Percentiles rank a stretch among this genome's conserved stretches.
Evolutionary conservation across 2,329 filamentous ascomycete genomes (phyloP).

Genomic region (Stylonectria norvegica): DNA sequence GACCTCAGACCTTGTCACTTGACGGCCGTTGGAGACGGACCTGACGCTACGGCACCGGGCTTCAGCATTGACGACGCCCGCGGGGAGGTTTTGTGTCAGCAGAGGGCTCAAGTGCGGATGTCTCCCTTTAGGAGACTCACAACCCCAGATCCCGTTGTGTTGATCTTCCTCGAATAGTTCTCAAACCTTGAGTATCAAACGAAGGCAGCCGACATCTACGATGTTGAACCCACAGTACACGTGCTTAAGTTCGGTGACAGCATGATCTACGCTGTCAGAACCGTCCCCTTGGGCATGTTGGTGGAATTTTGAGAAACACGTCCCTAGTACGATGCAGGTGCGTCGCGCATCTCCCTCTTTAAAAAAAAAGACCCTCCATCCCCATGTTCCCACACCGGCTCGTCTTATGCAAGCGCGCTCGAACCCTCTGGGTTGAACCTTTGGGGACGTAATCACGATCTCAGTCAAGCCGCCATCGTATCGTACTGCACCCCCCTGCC

Average conservation of each 20-base stretch:
- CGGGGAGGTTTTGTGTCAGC: background rate
- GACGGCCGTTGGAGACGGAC: background rate
- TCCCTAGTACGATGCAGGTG: no score
- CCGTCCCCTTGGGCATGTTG: constrained; percentile 4
- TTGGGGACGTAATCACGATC: no score
- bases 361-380: no score
- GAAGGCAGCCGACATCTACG: background rate
- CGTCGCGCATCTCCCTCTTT: no score
- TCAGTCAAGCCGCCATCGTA: constrained; percentile 1
- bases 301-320: constrained; percentile 4
- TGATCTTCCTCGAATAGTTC: background rate
- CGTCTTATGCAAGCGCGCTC: background rate
- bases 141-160: background rate
- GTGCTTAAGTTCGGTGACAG: constrained; percentile 4
- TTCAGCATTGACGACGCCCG: background rate
- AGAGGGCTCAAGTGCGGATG: background rate
- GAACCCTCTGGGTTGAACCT: no score
- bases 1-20: background rate
- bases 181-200: background rate
- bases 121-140: background rate
- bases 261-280: constrained; percentile 8
- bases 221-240: constrained; percentile 4
- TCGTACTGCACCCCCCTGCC: constrained; percentile 10
- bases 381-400: constrained; percentile 6
- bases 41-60: background rate